These are phyloP conservation scores for Exserohilum rostratum DNA, from an alignment of 2,329 filamentous ascomycete species.

Conservation along the genomic window DNA sequence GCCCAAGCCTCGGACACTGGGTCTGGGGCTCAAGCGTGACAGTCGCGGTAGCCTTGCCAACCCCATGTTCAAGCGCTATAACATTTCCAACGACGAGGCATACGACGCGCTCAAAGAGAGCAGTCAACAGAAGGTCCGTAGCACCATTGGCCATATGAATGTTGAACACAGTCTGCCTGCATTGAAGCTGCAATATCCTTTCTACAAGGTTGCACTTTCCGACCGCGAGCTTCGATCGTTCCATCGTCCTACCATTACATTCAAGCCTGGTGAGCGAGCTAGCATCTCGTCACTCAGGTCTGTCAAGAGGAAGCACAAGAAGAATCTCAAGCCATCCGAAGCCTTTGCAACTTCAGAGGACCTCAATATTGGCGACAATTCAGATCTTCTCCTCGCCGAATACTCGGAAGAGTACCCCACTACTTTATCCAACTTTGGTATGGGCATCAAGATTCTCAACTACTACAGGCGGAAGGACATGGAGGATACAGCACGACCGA, in stretches of 20 bases:
- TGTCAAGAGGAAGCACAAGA: conserved; percentile 79
- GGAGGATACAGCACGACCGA: conserved; percentile 77
- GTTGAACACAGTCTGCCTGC: conserved; percentile 95
- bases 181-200: conserved; percentile 89
- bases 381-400: conserved; percentile 84
- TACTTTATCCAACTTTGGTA: conserved; percentile 93
- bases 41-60: conserved; percentile 72
- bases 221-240: conserved; percentile 77
- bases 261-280: conserved; percentile 72
- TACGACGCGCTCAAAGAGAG: conserved; percentile 97
- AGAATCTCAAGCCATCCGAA: conserved; percentile 77
- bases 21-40: conserved; percentile 67
- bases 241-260: conserved; percentile 79
- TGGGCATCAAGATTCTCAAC: conserved; percentile 95
- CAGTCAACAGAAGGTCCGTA: conserved; percentile 93
- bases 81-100: conserved; percentile 93
- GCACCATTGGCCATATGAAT: conserved; percentile 86
- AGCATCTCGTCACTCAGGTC: conserved; percentile 72
- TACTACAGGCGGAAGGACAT: conserved; percentile 86
- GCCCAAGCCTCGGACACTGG: conserved; percentile 60
- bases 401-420: conserved; percentile 94
- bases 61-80: conserved; percentile 82
- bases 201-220: conserved; percentile 86
- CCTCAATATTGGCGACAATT: conserved; percentile 86
- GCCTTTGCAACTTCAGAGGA: conserved; percentile 82